Evolutionary conservation across 495 filamentous ascomycete genomes (phyloP).

Genomic region (Achaetomiella virescens): DNA sequence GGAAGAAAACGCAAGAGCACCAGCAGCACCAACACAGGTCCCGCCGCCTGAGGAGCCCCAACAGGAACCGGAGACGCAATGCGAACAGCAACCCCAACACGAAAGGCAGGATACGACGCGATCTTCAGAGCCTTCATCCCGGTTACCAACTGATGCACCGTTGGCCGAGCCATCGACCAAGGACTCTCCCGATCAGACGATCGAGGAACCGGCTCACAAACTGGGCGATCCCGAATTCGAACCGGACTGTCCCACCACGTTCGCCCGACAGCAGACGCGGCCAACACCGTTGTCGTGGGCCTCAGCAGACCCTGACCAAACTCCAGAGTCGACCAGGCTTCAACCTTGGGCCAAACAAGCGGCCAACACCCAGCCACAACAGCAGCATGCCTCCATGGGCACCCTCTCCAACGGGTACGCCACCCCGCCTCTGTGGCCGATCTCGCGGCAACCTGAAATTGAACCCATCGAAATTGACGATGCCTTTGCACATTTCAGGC

Average conservation of each 20-base stretch:
- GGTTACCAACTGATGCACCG: background rate
- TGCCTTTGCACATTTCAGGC: no score
- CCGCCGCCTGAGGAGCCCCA: background rate
- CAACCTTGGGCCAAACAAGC: slow-evolving; percentile 7
- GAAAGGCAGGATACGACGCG: background rate
- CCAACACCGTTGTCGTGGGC: background rate
- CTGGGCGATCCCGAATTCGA: no score
- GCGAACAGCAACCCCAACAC: background rate
- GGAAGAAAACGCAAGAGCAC: background rate
- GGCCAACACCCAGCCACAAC: slow-evolving; percentile 17
- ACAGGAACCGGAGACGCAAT: background rate
- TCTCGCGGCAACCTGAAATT: background rate
- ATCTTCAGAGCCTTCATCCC: background rate
- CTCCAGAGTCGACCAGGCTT: background rate
- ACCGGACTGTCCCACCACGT: slow-evolving; percentile 19
- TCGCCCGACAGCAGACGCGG: background rate
- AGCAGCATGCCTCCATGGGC: slow-evolving; percentile 21
- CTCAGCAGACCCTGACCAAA: background rate
- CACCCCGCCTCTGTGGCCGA: no score
- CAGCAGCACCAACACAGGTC: background rate
- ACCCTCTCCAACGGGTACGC: background rate
- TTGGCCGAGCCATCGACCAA: background rate
- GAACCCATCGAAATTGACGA: background rate
- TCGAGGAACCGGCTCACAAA: slow-evolving; percentile 30
- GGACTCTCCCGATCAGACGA: background rate